Conservation (phyloP, 345 rosid species). For the Lepidium sativum region DNA sequence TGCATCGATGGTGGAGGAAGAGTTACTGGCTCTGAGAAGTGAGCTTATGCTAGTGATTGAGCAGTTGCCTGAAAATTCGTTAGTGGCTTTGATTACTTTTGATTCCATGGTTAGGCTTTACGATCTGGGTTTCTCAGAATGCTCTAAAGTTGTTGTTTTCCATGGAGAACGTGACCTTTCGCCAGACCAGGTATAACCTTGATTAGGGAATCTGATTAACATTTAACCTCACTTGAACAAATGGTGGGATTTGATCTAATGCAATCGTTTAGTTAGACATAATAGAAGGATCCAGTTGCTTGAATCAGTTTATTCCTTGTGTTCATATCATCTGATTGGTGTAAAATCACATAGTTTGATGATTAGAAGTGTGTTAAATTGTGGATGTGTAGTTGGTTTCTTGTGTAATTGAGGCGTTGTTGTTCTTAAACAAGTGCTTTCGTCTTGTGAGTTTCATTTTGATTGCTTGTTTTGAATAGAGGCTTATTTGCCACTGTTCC, state of each 20-base stretch:
- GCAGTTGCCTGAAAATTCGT: conserved; percentile 67
- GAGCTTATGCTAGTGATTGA: conserved; percentile 70
- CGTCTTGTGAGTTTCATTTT: background rate
- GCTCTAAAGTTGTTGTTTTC: conserved; percentile 60
- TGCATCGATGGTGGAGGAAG: conserved; percentile 59
- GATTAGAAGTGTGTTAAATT: background rate
- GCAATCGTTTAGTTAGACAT: background rate
- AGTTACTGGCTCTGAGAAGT: conserved; percentile 57
- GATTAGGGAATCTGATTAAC: background rate
- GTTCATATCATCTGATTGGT: background rate
- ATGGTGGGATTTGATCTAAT: background rate
- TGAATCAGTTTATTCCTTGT: background rate
- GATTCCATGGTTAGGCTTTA: conserved; percentile 84
- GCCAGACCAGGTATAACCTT: conserved; percentile 53
- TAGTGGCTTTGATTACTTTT: conserved; percentile 64
- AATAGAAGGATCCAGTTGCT: background rate
- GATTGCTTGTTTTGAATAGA: background rate
- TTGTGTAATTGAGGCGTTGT: background rate
- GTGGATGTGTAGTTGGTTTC: background rate
- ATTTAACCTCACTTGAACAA: background rate
- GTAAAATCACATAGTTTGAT: background rate
- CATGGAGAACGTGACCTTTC: conserved; percentile 75
- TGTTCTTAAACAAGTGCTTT: background rate
- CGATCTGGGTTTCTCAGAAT: conserved; percentile 71
- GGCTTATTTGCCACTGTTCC: background rate